phyloP scores from a whole-genome alignment of 148 eudicot genomes.

The Camellia lanceoleosa region DNA sequence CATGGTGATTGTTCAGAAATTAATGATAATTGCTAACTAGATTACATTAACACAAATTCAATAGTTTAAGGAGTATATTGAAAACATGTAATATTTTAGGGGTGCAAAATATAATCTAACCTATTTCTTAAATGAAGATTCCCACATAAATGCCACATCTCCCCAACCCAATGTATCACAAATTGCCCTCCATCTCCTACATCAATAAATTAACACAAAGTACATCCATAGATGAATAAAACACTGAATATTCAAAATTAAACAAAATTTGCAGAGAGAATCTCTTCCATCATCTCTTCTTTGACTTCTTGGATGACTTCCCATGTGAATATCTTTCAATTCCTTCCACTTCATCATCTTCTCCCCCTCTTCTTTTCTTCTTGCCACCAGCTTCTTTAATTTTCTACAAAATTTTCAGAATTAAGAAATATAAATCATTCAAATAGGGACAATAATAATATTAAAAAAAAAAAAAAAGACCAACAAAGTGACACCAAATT shows the following conservation, averaged over 20 bases:
- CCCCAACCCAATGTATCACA: no score
- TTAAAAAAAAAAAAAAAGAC: neutral
- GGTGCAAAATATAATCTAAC: no score
- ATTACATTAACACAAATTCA: no score
- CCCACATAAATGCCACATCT: no score
- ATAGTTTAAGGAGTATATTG: no score
- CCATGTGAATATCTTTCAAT: constrained; percentile 39
- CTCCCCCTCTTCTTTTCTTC: constrained; percentile 45
- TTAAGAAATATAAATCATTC: neutral
- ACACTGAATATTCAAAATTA: neutral
- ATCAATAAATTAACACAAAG: no score
- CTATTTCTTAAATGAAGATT: no score
- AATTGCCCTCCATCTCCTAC: no score
- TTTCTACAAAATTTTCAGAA: constrained; percentile 41
- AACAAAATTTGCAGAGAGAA: neutral
- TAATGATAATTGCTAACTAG: no score
- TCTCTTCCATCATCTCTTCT: constrained; percentile 24
- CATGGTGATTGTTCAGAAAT: no score
- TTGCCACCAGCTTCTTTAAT: constrained; percentile 55
- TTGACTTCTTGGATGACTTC: constrained; percentile 37
- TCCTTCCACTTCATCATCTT: constrained; percentile 63
- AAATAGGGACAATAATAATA: neutral
- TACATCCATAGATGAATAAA: neutral
- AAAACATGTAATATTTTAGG: no score
- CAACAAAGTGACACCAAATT: no score